Evolutionary conservation across 2,329 filamentous ascomycete genomes (phyloP).

Genomic region (Didymella pomorum): DNA sequence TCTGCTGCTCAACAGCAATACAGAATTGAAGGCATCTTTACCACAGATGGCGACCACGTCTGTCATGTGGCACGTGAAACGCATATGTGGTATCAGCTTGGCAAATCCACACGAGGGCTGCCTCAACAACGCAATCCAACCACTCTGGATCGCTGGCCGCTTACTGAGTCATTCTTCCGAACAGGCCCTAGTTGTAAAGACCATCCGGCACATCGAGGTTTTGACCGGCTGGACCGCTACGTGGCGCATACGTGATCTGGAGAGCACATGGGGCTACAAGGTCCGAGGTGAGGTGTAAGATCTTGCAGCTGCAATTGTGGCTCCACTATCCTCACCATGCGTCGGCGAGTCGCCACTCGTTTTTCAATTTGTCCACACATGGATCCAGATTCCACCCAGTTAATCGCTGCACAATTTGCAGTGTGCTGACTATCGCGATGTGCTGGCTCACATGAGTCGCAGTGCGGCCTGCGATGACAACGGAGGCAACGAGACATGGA

Average conservation of each 20-base stretch:
- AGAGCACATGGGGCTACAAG: not conserved
- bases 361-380: not conserved
- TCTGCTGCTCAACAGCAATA: not conserved
- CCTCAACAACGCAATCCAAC: slow-evolving; percentile 65
- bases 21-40: not conserved
- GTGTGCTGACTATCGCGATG: not conserved
- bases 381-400: not conserved
- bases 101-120: slow-evolving; percentile 65
- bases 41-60: slow-evolving; percentile 49
- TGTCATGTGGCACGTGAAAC: slow-evolving; percentile 63
- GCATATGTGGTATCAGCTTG: slow-evolving; percentile 64
- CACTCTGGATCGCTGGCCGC: not conserved
- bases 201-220: not conserved
- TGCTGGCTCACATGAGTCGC: not conserved
- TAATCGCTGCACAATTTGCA: not conserved
- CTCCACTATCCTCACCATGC: not conserved
- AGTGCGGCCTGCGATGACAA: not conserved
- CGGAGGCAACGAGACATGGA: not conserved
- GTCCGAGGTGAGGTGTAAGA: not conserved
- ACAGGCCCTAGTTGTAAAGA: not conserved
- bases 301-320: not conserved
- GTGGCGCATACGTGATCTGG: not conserved
- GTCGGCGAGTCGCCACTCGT: not conserved
- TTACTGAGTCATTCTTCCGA: not conserved
- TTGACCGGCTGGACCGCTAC: not conserved